Base-by-base conservation (phyloP, 2,329 filamentous ascomycete genomes). In the Pochonia chlamydosporia region DNA sequence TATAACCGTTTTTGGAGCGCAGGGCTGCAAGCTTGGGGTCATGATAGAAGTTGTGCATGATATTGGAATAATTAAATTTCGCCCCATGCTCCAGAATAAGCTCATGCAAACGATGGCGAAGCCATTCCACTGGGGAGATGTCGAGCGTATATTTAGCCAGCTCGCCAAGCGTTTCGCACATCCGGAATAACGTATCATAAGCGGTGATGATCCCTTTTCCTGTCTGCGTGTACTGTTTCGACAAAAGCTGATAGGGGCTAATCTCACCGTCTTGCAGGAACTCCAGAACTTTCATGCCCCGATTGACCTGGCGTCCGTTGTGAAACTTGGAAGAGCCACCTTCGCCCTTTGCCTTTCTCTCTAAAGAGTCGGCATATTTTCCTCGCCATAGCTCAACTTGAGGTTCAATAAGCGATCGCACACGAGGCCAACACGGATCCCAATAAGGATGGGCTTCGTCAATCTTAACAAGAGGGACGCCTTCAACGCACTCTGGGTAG, bases 151-250 rank as follows among this genome's bases (percentile, higher is more conserved):
- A 79, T 54, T 74, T 77, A 46, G 66, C 69, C 39, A 82, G 63
- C 57, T 80, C 76, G 3, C 72, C 69, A 23, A 80, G 65, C 0
- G 77, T 72, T 42, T 78, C 74, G 31, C 72, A 74, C 30, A 82
- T 61, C 3, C 78, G 73, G 55, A 76, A 80, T 3, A 81, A 62
- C 0, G 76, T 81, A 52, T 81, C 77, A 53, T 81, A 81, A 35
- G 74, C 74, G 14, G 65, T 71, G 31, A 70, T 68, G 36, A 63
- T 65, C 2, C 66, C 65, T 46, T 68, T 69, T 9, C 63, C 61
- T 0, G 63, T 60, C 31, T 64, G 58, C 46, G 79, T 73, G 55
- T 70, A 77, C 18, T 68, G 65, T 59, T 81, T 81, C 28, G 62
- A 68, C 3, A 81, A 65, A 10, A 81, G 69, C 57, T 82, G 78